phyloP scores from a whole-genome alignment of 2,329 filamentous ascomycete species.

The Penicillium brevicompactum region DNA sequence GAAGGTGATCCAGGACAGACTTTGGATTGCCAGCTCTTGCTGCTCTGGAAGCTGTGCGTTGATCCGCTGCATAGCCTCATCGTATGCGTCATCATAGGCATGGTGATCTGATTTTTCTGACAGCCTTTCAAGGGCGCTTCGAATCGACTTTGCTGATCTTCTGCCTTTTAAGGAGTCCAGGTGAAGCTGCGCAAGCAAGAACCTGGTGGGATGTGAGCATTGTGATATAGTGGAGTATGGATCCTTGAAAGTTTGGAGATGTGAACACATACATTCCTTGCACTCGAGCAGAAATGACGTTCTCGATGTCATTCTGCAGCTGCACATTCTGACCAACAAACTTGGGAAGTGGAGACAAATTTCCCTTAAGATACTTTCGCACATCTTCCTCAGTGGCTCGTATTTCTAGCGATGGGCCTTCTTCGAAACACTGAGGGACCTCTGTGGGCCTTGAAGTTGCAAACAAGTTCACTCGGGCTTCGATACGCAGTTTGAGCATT shows the following conservation, averaged over 20 bases:
- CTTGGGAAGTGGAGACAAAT: slow-evolving; percentile 20
- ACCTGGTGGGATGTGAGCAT: slow-evolving; percentile 16
- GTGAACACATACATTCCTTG: slow-evolving; percentile 38
- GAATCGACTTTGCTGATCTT: slow-evolving; percentile 33
- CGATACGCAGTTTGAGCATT: slow-evolving; percentile 25
- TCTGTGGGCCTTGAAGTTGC: slow-evolving; percentile 36
- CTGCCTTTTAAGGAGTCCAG: slow-evolving; percentile 22
- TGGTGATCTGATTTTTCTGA: slow-evolving; percentile 23
- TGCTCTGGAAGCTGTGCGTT: slow-evolving; percentile 37
- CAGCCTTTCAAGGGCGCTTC: slow-evolving; percentile 33
- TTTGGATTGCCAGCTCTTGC: slow-evolving; percentile 40
- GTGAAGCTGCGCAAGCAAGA: slow-evolving; percentile 29
- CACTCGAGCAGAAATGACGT: slow-evolving; percentile 23
- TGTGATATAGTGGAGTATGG: too few species aligned
- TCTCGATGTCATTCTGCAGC: slow-evolving; percentile 25
- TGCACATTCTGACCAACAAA: slow-evolving; percentile 15
- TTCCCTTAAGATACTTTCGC: slow-evolving; percentile 28
- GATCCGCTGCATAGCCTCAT: slow-evolving; percentile 47
- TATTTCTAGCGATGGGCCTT: slow-evolving; percentile 29
- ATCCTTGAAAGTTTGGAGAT: neutral
- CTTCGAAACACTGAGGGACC: slow-evolving; percentile 24
- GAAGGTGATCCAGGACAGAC: slow-evolving; percentile 46
- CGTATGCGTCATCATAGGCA: slow-evolving; percentile 45
- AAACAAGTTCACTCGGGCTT: slow-evolving; percentile 27
- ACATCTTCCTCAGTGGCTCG: slow-evolving; percentile 38